Base-by-base conservation (phyloP, 2,329 filamentous ascomycete species). In the Coniochaeta sp. region DNA sequence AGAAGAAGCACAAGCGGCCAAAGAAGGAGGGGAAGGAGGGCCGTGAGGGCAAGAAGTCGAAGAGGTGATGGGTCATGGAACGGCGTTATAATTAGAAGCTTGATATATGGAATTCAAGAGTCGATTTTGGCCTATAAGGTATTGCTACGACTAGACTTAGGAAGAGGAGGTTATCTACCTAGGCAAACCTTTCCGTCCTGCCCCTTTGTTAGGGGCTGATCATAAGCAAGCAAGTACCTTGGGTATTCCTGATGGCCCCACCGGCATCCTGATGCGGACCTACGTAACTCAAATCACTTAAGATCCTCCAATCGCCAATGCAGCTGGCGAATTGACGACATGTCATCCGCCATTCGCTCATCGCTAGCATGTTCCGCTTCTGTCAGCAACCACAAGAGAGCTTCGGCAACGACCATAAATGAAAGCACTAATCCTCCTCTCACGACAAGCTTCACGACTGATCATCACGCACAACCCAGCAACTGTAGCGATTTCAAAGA, bases 1-100 rank as follows among this genome's bases (percentile, higher is more conserved):
- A 78, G 28, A 81, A 79, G 68, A 77, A 74, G 63, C 71, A 75
- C 59, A 81, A 83, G 69, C 82, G 83, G 71, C 67, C 73, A 14
- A 86, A 85, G 72, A 86, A 56, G 32, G 54, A 56, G 26, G 54
- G 54, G 19, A 38, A 26, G 54, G 28, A 34, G 22, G 54, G 54
- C 4, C 2, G 34, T 9, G 26, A 56, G 30, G 28, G 16, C 8
- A 56, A 56, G 54, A 56, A 56, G 22, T 56, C 47, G 6, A 52
- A 52, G 47, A 52, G 47, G 47, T 52, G 47, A 52, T 52, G 2
- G 24, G 47, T 26, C 22, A 10, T n/a, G 47, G 22, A 28, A 6
- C 26, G 47, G 47, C 47, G 47, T 52, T 52, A 52, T 52, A 4
- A 26, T 47, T 47, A 52, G 22, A 52, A 24, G 47, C 14, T 28